A percentile compares a stretch with the other conserved stretches of the same genome.
Evolutionary conservation across 2,329 filamentous ascomycete species (phyloP).

Genomic region (Periglandula ipomoeae): DNA sequence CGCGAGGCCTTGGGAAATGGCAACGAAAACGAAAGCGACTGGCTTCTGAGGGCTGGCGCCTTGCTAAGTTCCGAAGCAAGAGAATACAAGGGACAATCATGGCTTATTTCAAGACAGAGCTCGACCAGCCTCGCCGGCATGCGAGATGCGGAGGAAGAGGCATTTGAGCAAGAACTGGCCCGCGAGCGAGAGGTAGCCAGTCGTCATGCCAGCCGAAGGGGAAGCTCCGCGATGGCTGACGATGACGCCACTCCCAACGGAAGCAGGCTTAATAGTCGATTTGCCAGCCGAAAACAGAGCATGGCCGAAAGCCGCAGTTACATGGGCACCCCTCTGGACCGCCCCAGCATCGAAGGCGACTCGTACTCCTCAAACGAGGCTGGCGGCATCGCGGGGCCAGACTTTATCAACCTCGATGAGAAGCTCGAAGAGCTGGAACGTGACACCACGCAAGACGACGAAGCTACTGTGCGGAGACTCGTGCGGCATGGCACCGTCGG

Average conservation of each 20-base stretch:
- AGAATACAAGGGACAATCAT: slow-evolving; percentile 60
- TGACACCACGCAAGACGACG: slow-evolving; percentile 45
- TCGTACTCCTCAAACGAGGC: slow-evolving; percentile 34
- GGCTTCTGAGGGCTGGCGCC: slow-evolving; percentile 55
- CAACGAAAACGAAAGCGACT: slow-evolving; percentile 48
- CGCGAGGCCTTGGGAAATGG: slow-evolving; percentile 21
- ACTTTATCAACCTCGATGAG: slow-evolving; percentile 55
- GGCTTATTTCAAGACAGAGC: slow-evolving; percentile 57
- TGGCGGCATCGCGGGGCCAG: slow-evolving; percentile 41
- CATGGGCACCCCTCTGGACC: slow-evolving; percentile 36
- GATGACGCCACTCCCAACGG: slow-evolving; percentile 27
- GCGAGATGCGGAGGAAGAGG: slow-evolving; percentile 43
- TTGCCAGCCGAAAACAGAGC: slow-evolving; percentile 33
- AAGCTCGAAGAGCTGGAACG: slow-evolving; percentile 45
- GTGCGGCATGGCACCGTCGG: slow-evolving; percentile 44
- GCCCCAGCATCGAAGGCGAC: slow-evolving; percentile 24
- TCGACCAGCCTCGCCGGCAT: slow-evolving; percentile 51
- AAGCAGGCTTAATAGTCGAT: slow-evolving; percentile 41
- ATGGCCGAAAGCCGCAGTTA: slow-evolving; percentile 26
- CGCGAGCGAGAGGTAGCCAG: slow-evolving; percentile 40
- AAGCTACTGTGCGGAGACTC: slow-evolving; percentile 47
- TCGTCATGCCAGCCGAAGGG: slow-evolving; percentile 37
- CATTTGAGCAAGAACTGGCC: slow-evolving; percentile 40
- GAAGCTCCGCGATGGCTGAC: slow-evolving; percentile 30
- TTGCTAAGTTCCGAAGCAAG: slow-evolving; percentile 52